A percentile compares a stretch with the other conserved stretches of the same genome.
phyloP scores from a whole-genome alignment of 345 rosid species.

The Populus ilicifolia region DNA sequence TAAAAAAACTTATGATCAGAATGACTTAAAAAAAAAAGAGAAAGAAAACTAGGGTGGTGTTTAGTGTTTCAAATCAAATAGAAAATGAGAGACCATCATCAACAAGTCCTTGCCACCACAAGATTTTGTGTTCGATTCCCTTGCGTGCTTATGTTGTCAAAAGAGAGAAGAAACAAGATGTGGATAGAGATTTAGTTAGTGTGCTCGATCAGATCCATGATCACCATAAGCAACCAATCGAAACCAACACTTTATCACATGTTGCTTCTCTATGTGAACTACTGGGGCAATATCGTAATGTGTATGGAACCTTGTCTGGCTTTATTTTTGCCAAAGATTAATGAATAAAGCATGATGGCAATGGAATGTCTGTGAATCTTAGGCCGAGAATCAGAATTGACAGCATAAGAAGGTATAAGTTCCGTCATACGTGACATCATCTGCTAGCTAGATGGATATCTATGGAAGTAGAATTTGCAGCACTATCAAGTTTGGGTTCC shows the following conservation, averaged over 20 bases:
- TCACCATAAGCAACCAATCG: constrained; percentile 7
- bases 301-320: neutral
- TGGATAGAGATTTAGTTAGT: neutral
- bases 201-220: constrained; percentile 20
- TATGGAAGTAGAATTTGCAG: neutral
- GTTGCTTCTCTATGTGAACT: neutral
- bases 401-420: neutral
- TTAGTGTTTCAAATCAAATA: neutral
- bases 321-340: neutral
- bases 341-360: neutral
- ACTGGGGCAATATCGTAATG: neutral
- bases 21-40: neutral
- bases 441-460: neutral
- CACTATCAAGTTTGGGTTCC: neutral
- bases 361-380: neutral
- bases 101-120: neutral
- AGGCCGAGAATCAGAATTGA: neutral
- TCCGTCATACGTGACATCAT: neutral
- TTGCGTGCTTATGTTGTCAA: neutral
- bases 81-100: neutral
- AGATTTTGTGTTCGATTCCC: neutral
- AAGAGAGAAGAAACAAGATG: neutral
- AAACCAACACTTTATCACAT: neutral
- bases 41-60: neutral
- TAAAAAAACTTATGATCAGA: neutral